Conservation (phyloP, 805 yeast genomes). For the Nakazawaea wyomingensis region DNA sequence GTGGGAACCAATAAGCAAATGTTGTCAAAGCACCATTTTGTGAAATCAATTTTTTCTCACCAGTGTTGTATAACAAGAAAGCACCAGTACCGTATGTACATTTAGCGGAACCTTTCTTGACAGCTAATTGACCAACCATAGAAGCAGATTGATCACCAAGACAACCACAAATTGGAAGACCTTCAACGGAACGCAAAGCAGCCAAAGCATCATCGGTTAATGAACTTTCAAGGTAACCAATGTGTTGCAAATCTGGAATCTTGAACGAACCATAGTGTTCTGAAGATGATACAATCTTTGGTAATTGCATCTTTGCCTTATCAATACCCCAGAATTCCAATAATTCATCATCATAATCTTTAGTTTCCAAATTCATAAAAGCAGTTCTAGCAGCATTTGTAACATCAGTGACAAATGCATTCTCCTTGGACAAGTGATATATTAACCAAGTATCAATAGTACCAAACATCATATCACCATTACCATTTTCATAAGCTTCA, state of each 20-base stretch:
- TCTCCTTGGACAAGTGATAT: constrained; percentile 70
- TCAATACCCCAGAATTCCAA: constrained; percentile 79
- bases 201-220: constrained; percentile 49
- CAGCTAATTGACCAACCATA: constrained; percentile 86
- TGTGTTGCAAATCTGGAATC: constrained; percentile 50
- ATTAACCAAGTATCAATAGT: constrained; percentile 94
- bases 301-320: constrained; percentile 55
- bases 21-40: constrained; percentile 85
- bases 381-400: constrained; percentile 91
- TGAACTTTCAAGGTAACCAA: constrained; percentile 44
- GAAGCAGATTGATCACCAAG: constrained; percentile 95
- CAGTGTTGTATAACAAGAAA: constrained; percentile 84
- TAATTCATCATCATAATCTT: constrained; percentile 70
- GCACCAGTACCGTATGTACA: constrained; percentile 98
- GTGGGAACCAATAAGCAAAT: constrained; percentile 85
- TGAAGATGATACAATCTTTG: constrained; percentile 74
- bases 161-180: constrained; percentile 80
- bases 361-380: constrained; percentile 76
- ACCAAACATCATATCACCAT: constrained; percentile 76
- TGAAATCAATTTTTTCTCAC: constrained; percentile 62
- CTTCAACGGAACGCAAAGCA: constrained; percentile 43
- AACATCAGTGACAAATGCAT: constrained; percentile 73
- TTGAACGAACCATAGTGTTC: constrained; percentile 71
- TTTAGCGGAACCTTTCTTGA: constrained; percentile 79
- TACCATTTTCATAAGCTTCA: constrained; percentile 67